Evolutionary conservation across 83 land plant genomes (phyloP).

Genomic region (Thuja plicata): DNA sequence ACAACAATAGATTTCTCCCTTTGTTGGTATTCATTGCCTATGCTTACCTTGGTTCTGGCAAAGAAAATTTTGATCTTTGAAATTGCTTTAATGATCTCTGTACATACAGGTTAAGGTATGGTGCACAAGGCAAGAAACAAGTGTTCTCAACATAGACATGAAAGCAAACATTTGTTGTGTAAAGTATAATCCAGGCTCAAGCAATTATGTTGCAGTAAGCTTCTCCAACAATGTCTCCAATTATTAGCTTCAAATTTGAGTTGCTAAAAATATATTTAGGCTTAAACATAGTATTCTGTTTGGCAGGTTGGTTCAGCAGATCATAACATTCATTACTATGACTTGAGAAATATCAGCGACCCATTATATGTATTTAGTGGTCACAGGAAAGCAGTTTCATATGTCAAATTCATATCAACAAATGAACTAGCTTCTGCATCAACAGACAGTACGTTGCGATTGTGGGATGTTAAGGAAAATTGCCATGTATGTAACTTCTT

Average conservation of each 20-base stretch:
- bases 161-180: slow-evolving; percentile 99
- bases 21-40: background rate
- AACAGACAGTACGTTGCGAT: slow-evolving; percentile 92
- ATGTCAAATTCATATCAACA: slow-evolving; percentile 91
- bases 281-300: slow-evolving; percentile 15
- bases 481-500: slow-evolving; percentile 49
- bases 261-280: background rate
- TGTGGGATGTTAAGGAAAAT: slow-evolving; percentile 96
- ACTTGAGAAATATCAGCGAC: slow-evolving; percentile 71
- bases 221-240: background rate
- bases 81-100: background rate
- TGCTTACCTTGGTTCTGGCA: background rate
- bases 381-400: slow-evolving; percentile 94
- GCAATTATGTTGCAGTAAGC: slow-evolving; percentile 82
- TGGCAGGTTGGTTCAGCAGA: slow-evolving; percentile 97
- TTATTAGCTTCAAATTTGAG: slow-evolving; percentile 5
- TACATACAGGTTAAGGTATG: slow-evolving; percentile 91
- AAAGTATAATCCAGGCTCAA: slow-evolving; percentile 98
- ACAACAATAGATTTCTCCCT: background rate
- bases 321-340: slow-evolving; percentile 97
- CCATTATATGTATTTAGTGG: slow-evolving; percentile 91
- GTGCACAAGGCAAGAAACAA: slow-evolving; percentile 95
- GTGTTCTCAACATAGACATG: slow-evolving; percentile 96
- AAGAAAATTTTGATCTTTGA: slow-evolving; percentile 1
- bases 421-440: slow-evolving; percentile 97